Base-by-base conservation (phyloP, 768 basidiomycete genomes). In the Auricularia auricula-judae region DNA sequence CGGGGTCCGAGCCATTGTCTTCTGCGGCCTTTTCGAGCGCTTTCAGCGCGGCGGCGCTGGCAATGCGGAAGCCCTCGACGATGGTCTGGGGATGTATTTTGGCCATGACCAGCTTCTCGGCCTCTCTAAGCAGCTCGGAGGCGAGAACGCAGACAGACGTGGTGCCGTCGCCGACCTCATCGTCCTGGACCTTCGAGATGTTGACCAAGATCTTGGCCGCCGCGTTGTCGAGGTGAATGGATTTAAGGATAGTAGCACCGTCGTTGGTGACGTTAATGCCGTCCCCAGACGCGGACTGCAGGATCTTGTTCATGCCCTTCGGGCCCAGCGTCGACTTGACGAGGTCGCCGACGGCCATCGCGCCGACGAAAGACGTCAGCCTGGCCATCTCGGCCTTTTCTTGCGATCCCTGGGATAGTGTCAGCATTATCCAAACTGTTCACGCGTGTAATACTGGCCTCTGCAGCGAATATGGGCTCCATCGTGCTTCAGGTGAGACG, bases 281-380 rank as follows among this genome's bases (percentile, higher is more conserved):
- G 4, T 93, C 93, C 0, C 88, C 85, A 4, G 93, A 91, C 1
- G 76, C 86, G 1, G 93, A 95, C 75, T 95, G 96, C 16, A 99
- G 85, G 67, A 99, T 98, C 80, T 98, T 98, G 86, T 98, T 98
- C 96, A 98, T 99, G 64, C 97, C 97, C 76, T 99, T 98, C 29
- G 97, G 97, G 8, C 97, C 97, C 2, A 99, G 83, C 7, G 97
- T 99, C 1, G 94, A 96, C 78, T 98, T 98, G 71, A 99, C 96
- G 68, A 99, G 86, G 79, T 99, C 97, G 53, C 97, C 97, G 39
- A 99, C 82, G 0, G 97, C 97, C 69, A 97, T 86, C 4, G 97
- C 96, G 39, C 97, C 97, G 63, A 99, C 91, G 75, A 99, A 99
- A 3, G 93, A 96, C 3, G 94, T 94, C 68, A 99, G 87, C 76